Evolutionary conservation across 2,329 filamentous ascomycete genomes (phyloP), one percentile per base, ranked within the genome.

Genomic region (Cercospora sp.): DNA sequence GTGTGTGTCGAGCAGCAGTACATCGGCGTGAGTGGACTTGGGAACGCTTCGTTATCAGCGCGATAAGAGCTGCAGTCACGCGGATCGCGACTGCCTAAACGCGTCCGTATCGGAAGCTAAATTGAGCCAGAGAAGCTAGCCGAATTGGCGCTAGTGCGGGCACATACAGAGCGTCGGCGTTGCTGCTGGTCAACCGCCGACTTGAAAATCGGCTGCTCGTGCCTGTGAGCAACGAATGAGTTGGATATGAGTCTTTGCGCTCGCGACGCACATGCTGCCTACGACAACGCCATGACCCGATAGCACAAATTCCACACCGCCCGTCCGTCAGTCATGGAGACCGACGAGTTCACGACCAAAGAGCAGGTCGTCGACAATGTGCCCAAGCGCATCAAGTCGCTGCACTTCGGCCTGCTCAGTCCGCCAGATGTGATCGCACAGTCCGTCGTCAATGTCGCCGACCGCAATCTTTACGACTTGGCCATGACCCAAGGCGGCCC

Each of bases 341-440:
- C 63, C 63, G 70, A 71, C 60, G 66, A 68, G 49, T 66, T 70
- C 67, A 71, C 75, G 72, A 68, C 69, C 75, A 97, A 97, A 85
- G 89, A 93, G 84, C 93, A 97, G 86, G 90, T 97, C 79, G 87
- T 93, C 64, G 93, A 97, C 81, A 89, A 90, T 78, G 86, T 92
- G 66, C 94, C 94, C 37, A 97, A 97, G 84, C 91, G 92, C 77
- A 96, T 97, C 84, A 93, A 91, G 79, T 91, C 93, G 78, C 87
- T 98, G 79, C 94, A 97, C 78, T 98, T 98, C 81, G 94, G 94
- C 77, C 92, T 98, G 70, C 88, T 97, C 89, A 94, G 83, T 74
- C 87, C 76, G 65, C 91, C 97, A 78, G 93, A 98, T 77, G 97
- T 98, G 73, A 91, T 97, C 74, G 96, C 94, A 78, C 95, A 99